Conservation (phyloP, 2,329 filamentous ascomycete genomes). For the Coniella vitis region DNA sequence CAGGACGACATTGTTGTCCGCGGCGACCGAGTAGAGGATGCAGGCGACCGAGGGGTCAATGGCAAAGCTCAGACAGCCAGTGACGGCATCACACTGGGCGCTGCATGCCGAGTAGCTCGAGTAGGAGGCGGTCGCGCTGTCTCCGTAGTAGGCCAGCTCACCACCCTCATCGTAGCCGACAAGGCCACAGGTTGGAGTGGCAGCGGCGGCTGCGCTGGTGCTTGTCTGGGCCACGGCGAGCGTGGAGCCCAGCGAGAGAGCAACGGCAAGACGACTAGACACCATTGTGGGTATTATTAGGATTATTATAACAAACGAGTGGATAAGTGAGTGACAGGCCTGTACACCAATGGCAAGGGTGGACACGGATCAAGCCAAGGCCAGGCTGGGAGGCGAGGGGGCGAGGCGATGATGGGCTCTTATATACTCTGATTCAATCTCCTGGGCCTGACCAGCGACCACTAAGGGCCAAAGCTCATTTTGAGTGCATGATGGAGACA, state of each 20-base stretch:
- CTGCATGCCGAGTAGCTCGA: slow-evolving; percentile 10
- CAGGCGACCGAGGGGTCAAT: slow-evolving; percentile 7
- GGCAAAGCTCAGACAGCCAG: slow-evolving; percentile 12
- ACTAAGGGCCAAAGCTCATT: not conserved
- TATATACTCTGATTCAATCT: too few species aligned
- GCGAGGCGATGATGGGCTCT: too few species aligned
- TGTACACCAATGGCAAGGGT: not conserved
- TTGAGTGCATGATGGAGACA: too few species aligned
- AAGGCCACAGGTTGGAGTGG: slow-evolving; percentile 6
- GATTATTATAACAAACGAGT: too few species aligned
- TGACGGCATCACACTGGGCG: slow-evolving; percentile 11
- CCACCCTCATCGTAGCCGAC: slow-evolving; percentile 10
- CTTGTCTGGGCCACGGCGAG: slow-evolving; percentile 7
- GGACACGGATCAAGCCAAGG: too few species aligned
- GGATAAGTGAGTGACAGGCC: not conserved
- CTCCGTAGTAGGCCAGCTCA: slow-evolving; percentile 11
- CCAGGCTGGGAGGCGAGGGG: too few species aligned
- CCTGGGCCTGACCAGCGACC: too few species aligned
- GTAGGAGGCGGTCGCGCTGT: slow-evolving; percentile 1
- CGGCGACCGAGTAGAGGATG: slow-evolving; percentile 11
- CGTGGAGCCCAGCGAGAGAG: slow-evolving; percentile 1
- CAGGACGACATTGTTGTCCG: slow-evolving; percentile 21
- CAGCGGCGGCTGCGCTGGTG: slow-evolving; percentile 4
- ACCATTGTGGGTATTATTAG: slow-evolving; percentile 2
- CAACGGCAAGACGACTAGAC: slow-evolving; percentile 1